These are phyloP conservation scores for Yarrowia sp. DNA, from an alignment of 805 yeast genomes.

Conservation along the genomic window DNA sequence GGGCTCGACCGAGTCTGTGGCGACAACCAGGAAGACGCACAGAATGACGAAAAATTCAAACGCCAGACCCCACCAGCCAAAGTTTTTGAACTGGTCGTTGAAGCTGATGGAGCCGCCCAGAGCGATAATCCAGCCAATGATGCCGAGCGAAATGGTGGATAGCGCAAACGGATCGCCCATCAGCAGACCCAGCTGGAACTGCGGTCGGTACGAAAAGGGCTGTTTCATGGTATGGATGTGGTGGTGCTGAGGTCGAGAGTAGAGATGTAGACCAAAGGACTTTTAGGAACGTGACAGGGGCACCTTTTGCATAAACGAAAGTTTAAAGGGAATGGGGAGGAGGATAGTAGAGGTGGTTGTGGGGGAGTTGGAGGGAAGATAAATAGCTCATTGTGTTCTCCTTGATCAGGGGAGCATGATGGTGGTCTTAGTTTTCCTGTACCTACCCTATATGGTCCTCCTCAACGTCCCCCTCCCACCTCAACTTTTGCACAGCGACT, in stretches of 20 bases:
- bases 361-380: background rate
- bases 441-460: background rate
- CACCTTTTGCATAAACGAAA: slow-evolving; percentile 18
- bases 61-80: slow-evolving; percentile 96
- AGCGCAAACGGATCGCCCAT: slow-evolving; percentile 85
- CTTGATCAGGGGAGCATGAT: no score
- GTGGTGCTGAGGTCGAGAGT: background rate
- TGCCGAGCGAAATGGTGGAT: slow-evolving; percentile 63
- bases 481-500: background rate
- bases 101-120: slow-evolving; percentile 79
- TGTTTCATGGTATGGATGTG: slow-evolving; percentile 5
- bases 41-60: slow-evolving; percentile 66
- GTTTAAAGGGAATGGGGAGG: background rate
- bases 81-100: slow-evolving; percentile 60
- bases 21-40: slow-evolving; percentile 52
- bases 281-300: slow-evolving; percentile 23
- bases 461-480: no score
- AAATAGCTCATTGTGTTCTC: background rate
- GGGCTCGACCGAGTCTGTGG: slow-evolving; percentile 61
- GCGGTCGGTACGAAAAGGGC: slow-evolving; percentile 24
- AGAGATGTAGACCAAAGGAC: background rate
- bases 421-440: no score
- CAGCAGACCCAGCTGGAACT: slow-evolving; percentile 43
- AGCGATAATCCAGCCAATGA: slow-evolving; percentile 81
- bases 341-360: background rate